Evolutionary conservation across 108 stramenopile species (phyloP), one percentile per base, ranked within the genome.

Genomic region (Nitzschia putrida): DNA sequence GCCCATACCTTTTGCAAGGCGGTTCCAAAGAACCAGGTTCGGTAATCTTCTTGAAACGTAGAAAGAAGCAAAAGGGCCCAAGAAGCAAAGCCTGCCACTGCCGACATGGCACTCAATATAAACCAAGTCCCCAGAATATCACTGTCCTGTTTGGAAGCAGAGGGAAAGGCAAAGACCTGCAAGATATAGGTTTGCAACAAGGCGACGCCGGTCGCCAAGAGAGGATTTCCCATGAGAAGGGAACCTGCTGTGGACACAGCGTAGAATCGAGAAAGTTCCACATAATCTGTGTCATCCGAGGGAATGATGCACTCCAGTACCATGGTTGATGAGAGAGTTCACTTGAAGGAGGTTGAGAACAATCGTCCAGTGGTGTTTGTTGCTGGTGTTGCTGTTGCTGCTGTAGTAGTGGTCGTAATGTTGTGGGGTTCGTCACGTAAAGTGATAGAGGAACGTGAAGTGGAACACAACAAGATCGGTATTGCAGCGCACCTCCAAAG

Each of bases 1-100:
- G 61, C 61, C 61, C 61, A 63, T 4, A 63, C 0, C 8, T 63
- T 63, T 24, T 63, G 61, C 7, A 63, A 10, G 42, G 44, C 61
- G 24, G 43, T 24, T 8, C 61, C 61, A 21, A 63, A 63, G 44
- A 63, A 63, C 14, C 40, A 47, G 20, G 44, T 63, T 23, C 23
- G 61, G 22, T 45, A 63, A 12, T 22, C 42, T 6, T 45, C 44
- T 22, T 63, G n/a, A 14, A 63, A 16, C 12, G 44, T 23, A 1
- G 61, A 63, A 8, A 63, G 22, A 2, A 44, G 8, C n/a, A 63
- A 12, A 2, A 63, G 40, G 22, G 22, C 18, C 61, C 61, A 63
- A 21, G 61, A 63, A 21, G 29, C 61, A 45, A 63, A 44, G 23
- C 61, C 40, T 20, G 61, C 61, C 1, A 47, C 21, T 26, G 23